These are phyloP conservation scores for Erythrobasidium hasegawianum DNA, from an alignment of 1,284 basidiomycete species.

Conservation along the genomic window DNA sequence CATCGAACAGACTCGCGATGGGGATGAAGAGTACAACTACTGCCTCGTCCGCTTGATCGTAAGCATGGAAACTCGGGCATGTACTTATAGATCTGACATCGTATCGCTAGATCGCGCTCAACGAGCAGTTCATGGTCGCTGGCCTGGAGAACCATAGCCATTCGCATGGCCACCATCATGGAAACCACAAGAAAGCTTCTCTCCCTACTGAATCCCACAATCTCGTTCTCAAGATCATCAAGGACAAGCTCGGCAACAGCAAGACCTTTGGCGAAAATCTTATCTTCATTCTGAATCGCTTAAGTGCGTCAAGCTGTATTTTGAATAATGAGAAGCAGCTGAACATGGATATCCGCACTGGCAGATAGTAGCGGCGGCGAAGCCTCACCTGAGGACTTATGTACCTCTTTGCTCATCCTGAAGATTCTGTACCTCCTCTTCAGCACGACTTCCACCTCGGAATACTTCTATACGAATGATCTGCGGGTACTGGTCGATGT, in stretches of 20 bases:
- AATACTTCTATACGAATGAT: constrained; percentile 98
- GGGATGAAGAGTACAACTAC: constrained; percentile 92
- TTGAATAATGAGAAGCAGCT: no score
- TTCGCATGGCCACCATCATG: constrained; percentile 13
- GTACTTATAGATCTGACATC: background rate
- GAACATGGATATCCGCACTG: no score
- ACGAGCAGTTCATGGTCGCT: constrained; percentile 97
- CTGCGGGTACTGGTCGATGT: constrained; percentile 93
- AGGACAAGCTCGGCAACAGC: constrained; percentile 72
- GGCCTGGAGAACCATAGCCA: constrained; percentile 44
- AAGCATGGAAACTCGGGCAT: constrained; percentile 48
- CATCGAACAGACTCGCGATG: constrained; percentile 82
- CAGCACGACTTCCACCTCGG: constrained; percentile 84
- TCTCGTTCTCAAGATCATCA: constrained; percentile 75
- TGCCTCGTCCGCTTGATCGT: constrained; percentile 88
- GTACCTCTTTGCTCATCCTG: constrained; percentile 89
- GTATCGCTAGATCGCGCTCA: constrained; percentile 70
- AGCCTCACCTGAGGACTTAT: constrained; percentile 79
- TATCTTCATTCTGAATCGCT: constrained; percentile 97
- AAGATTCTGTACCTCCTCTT: constrained; percentile 95
- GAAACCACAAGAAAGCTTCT: constrained; percentile 44
- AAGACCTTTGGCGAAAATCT: constrained; percentile 97
- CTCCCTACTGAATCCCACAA: constrained; percentile 53
- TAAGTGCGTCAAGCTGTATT: no score
- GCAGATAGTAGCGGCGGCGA: constrained; percentile 54